A percentile compares a stretch with the other conserved stretches of the same genome.
Conservation (phyloP, 225 moss, liverwort and hornwort genomes). For the Thuidium tamariscinum region DNA sequence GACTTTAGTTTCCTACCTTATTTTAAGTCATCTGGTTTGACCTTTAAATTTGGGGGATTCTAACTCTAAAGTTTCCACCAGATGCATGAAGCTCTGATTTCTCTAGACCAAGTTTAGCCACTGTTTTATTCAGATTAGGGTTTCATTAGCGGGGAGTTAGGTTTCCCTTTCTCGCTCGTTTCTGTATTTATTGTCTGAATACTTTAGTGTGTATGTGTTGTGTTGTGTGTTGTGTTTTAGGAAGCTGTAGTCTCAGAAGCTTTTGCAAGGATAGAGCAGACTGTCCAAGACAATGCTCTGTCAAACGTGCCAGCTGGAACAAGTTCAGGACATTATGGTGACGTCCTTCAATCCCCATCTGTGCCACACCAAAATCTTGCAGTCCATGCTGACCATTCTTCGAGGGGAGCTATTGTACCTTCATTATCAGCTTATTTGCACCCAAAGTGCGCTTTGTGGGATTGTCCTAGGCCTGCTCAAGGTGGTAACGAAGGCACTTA, state of each 20-base stretch:
- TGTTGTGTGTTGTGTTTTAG: not conserved
- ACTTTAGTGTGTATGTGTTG: not conserved
- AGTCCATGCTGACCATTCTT: not conserved
- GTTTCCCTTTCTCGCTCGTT: not conserved
- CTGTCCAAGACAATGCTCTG: conserved; percentile 11
- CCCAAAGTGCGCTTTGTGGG: conserved; percentile 54
- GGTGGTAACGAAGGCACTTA: conserved; percentile 30
- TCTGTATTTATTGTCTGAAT: not conserved
- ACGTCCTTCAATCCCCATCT: conserved; percentile 3
- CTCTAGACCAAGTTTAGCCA: not conserved
- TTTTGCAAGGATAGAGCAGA: conserved; percentile 26
- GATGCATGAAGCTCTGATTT: not conserved
- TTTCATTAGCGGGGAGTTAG: not conserved
- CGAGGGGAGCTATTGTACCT: conserved; percentile 12
- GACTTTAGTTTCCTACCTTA: not conserved
- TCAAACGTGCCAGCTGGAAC: conserved; percentile 5
- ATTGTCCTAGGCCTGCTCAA: conserved; percentile 46
- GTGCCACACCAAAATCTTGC: conserved; percentile 3
- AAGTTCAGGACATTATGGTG: conserved; percentile 10
- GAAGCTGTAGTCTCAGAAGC: conserved; percentile 25
- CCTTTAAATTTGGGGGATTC: not conserved
- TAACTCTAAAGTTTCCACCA: not conserved
- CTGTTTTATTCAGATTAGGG: not conserved
- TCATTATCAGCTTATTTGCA: conserved; percentile 21
- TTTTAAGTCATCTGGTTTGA: not conserved